Conservation (phyloP, 225 moss, liverwort and hornwort genomes). For the Sphagnum contortum region DNA sequence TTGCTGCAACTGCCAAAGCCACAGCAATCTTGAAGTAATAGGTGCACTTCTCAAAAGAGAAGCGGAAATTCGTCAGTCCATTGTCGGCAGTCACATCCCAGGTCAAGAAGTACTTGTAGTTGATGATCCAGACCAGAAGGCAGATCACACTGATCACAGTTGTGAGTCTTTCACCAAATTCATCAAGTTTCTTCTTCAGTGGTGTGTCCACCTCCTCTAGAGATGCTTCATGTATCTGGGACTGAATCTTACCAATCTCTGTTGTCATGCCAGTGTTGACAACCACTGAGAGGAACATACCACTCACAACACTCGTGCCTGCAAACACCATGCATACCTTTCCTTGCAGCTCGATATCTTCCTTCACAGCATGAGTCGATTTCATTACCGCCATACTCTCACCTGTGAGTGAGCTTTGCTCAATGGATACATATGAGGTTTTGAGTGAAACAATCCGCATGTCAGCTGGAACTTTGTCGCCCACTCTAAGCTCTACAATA, state of each 20-base stretch:
- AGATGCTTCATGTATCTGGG: slow-evolving; percentile 89
- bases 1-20: slow-evolving; percentile 91
- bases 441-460: slow-evolving; percentile 74
- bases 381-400: slow-evolving; percentile 93
- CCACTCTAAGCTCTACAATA: slow-evolving; percentile 81
- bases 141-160: slow-evolving; percentile 85
- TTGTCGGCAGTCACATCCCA: slow-evolving; percentile 61
- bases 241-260: slow-evolving; percentile 98
- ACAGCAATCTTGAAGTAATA: slow-evolving; percentile 98
- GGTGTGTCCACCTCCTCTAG: slow-evolving; percentile 88
- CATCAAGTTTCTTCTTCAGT: slow-evolving; percentile 83
- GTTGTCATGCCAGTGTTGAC: slow-evolving; percentile 69
- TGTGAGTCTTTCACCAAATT: slow-evolving; percentile 82
- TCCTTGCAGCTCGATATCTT: slow-evolving; percentile 82
- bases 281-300: slow-evolving; percentile 60
- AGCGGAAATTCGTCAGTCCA: slow-evolving; percentile 51
- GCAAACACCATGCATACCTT: slow-evolving; percentile 81
- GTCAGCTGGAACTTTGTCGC: slow-evolving; percentile 95
- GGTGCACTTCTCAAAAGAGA: slow-evolving; percentile 90
- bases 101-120: slow-evolving; percentile 88
- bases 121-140: slow-evolving; percentile 91
- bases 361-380: slow-evolving; percentile 44
- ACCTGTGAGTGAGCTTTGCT: slow-evolving; percentile 92
- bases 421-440: slow-evolving; percentile 71
- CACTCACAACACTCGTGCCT: slow-evolving; percentile 83